Percentiles rank a stretch among this genome's conserved stretches.
phyloP scores from a whole-genome alignment of 257 asterid species.

The Solanum medicagineum region DNA sequence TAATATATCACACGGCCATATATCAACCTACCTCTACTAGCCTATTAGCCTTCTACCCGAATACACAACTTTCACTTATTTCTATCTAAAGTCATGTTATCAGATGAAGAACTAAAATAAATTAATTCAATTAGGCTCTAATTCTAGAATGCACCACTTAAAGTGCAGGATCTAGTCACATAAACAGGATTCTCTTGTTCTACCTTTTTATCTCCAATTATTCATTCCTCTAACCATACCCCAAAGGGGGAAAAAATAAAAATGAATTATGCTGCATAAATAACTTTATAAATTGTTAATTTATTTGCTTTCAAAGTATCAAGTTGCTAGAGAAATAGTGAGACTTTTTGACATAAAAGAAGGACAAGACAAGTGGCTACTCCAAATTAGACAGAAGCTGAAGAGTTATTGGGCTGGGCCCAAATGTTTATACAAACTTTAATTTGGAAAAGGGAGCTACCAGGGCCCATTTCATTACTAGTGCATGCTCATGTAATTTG shows the following conservation, averaged over 20 bases:
- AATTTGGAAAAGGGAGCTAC: neutral
- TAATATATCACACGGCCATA: too few species aligned
- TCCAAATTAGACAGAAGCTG: neutral
- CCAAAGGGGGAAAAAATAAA: neutral
- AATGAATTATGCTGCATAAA: neutral
- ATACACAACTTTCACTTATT: too few species aligned
- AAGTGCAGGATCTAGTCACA: neutral
- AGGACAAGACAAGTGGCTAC: neutral
- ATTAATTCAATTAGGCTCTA: too few species aligned
- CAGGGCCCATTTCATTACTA: neutral
- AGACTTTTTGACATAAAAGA: neutral
- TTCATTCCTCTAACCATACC: neutral
- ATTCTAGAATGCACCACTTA: neutral
- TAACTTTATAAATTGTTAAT: neutral
- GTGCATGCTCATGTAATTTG: neutral
- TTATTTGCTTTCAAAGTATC: neutral
- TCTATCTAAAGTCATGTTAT: too few species aligned
- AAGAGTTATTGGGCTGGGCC: slow-evolving; percentile 20
- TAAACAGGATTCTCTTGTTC: neutral
- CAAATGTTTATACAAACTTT: neutral
- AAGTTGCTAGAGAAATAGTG: neutral
- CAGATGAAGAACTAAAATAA: too few species aligned
- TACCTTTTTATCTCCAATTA: neutral
- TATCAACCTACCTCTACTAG: too few species aligned
- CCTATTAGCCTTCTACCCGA: too few species aligned